A percentile compares a stretch with the other conserved stretches of the same genome.
These are phyloP conservation scores for Citrullus colocynthis DNA, from an alignment of 306 rosid species.

Conservation along the genomic window DNA sequence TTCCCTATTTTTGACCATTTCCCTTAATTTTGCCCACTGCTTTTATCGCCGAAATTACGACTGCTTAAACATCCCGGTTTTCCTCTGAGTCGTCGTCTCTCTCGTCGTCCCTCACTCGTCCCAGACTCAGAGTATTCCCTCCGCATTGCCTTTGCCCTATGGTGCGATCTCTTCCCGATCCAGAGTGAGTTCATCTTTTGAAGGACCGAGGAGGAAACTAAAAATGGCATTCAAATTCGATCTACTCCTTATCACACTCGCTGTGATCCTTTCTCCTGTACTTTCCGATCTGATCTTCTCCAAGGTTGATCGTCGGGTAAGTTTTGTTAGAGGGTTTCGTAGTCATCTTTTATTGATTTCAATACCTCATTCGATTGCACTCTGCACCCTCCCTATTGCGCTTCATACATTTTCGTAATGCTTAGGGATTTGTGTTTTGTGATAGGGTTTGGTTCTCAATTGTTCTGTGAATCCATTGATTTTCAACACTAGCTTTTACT, in stretches of 20 bases:
- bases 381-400: not conserved
- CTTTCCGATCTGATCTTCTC: slow-evolving; percentile 78
- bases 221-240: slow-evolving; percentile 19
- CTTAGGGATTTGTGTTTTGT: not conserved
- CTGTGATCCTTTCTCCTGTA: slow-evolving; percentile 37
- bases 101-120: not conserved
- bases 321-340: slow-evolving; percentile 8
- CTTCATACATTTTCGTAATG: not conserved
- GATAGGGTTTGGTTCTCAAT: not conserved
- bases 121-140: not conserved
- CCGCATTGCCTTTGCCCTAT: not conserved
- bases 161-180: slow-evolving; percentile 7
- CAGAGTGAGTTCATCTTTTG: not conserved
- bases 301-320: slow-evolving; percentile 94
- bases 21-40: not conserved
- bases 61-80: not conserved
- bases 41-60: not conserved
- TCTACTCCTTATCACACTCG: slow-evolving; percentile 31
- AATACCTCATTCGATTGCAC: not conserved
- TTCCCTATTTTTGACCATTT: no score
- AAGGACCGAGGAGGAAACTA: not conserved
- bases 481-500: not conserved
- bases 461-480: not conserved
- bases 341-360: not conserved
- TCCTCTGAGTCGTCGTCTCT: not conserved